A percentile compares a stretch with the other conserved stretches of the same genome.
Conservation (phyloP, 108 stramenopile species). For the Skeletonema marinoi region DNA sequence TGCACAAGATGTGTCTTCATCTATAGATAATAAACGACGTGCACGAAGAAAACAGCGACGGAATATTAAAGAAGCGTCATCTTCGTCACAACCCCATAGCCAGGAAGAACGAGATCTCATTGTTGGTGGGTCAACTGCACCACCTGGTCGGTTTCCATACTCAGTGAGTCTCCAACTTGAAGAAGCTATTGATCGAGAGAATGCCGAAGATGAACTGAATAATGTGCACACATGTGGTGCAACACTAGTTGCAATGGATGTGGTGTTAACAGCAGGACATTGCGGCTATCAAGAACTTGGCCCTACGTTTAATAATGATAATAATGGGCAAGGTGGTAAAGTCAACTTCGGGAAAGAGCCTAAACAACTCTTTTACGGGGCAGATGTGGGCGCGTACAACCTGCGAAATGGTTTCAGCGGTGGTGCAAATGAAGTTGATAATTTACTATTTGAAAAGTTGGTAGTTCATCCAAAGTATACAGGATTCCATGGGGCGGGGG, state of each 20-base stretch:
- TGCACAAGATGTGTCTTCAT: background rate
- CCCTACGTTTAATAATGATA: background rate
- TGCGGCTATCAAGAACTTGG: slow-evolving; percentile 34
- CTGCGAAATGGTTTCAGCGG: slow-evolving; percentile 10
- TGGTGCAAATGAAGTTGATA: slow-evolving; percentile 12
- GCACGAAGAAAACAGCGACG: background rate
- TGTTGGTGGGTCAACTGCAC: slow-evolving; percentile 56
- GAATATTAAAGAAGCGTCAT: background rate
- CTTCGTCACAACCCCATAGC: background rate
- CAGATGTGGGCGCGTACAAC: slow-evolving; percentile 47
- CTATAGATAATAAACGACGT: background rate
- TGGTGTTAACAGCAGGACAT: slow-evolving; percentile 45
- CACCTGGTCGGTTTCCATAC: slow-evolving; percentile 61
- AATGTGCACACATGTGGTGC: slow-evolving; percentile 36
- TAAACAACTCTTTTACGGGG: slow-evolving; percentile 31
- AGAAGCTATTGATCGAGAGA: slow-evolving; percentile 6
- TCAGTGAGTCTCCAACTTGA: slow-evolving; percentile 45
- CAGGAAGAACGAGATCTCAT: slow-evolving; percentile 30
- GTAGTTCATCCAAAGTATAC: slow-evolving; percentile 37
- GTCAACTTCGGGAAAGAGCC: slow-evolving; percentile 12
- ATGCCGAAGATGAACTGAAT: slow-evolving; percentile 3
- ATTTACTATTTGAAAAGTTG: slow-evolving; percentile 41
- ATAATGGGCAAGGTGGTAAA: background rate
- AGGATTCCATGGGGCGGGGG: background rate
- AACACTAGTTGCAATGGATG: slow-evolving; percentile 39